Conservation (phyloP, 2,329 filamentous ascomycete genomes). For the Cladosporium sp. region DNA sequence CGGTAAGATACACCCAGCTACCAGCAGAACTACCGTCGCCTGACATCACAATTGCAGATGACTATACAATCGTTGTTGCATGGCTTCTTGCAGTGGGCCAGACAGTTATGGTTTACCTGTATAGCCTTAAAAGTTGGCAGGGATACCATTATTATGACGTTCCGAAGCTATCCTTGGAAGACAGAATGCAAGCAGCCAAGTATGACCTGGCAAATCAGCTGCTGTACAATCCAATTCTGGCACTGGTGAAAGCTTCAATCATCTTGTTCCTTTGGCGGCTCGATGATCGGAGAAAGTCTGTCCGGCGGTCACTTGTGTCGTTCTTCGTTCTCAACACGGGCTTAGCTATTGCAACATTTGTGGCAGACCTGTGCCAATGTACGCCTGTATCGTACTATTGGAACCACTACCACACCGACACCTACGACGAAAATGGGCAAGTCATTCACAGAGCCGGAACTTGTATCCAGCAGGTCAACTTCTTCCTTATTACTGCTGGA, state of each 20-base stretch:
- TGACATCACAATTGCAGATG: neutral
- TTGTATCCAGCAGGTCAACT: constrained; percentile 32
- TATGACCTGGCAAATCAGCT: constrained; percentile 34
- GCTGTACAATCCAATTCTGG: constrained; percentile 36
- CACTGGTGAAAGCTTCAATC: constrained; percentile 34
- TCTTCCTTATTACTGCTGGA: constrained; percentile 32
- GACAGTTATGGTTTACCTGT: neutral
- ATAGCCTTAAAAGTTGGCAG: neutral
- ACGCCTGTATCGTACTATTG: constrained; percentile 23
- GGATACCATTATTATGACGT: constrained; percentile 10
- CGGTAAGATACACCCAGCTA: neutral
- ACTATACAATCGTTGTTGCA: neutral
- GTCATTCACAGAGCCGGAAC: constrained; percentile 22
- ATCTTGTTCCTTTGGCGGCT: constrained; percentile 37
- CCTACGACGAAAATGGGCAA: constrained; percentile 26
- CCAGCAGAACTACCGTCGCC: neutral
- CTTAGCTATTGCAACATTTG: constrained; percentile 31
- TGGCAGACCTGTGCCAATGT: constrained; percentile 36
- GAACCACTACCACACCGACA: constrained; percentile 9
- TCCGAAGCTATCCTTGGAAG: neutral
- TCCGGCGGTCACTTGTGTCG: constrained; percentile 28
- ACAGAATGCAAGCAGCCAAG: neutral
- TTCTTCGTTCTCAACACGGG: constrained; percentile 31
- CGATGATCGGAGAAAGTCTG: constrained; percentile 29
- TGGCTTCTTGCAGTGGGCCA: constrained; percentile 1